These are phyloP conservation scores for Lignosus rhinocerotis DNA, from an alignment of 1,284 basidiomycete species.

Conservation along the genomic window DNA sequence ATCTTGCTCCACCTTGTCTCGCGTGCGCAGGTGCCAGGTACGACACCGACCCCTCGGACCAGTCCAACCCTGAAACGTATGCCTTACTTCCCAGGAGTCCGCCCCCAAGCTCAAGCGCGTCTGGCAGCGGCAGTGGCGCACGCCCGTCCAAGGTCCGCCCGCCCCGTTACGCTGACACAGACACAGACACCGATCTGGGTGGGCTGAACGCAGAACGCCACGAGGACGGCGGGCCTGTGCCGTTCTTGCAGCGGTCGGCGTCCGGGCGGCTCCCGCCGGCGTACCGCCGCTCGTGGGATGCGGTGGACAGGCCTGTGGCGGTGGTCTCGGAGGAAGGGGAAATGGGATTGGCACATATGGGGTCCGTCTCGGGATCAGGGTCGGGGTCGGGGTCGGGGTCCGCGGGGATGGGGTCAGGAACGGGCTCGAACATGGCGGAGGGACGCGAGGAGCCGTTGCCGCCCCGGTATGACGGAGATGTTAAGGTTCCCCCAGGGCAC, in stretches of 20 bases:
- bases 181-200: no score
- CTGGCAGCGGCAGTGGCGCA: background rate
- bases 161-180: background rate
- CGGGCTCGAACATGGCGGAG: background rate
- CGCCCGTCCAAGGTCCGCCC: background rate
- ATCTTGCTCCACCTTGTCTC: background rate
- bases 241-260: constrained; percentile 14
- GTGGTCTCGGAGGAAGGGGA: background rate
- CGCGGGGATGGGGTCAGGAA: background rate
- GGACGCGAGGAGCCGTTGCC: background rate
- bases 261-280: constrained; percentile 22
- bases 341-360: background rate
- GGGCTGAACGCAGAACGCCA: constrained; percentile 9
- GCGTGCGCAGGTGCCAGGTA: constrained; percentile 3
- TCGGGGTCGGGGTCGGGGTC: background rate
- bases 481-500: background rate
- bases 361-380: background rate
- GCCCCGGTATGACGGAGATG: background rate
- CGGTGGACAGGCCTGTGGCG: background rate
- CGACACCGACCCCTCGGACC: background rate
- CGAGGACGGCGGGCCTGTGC: constrained; percentile 18
- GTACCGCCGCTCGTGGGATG: constrained; percentile 19
- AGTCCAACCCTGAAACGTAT: background rate
- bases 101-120: background rate
- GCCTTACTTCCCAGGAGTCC: constrained; percentile 7